Percentiles rank a stretch among this genome's conserved stretches.
These are phyloP conservation scores for Truncatella angustata DNA, from an alignment of 2,329 filamentous ascomycete genomes.

Conservation along the genomic window DNA sequence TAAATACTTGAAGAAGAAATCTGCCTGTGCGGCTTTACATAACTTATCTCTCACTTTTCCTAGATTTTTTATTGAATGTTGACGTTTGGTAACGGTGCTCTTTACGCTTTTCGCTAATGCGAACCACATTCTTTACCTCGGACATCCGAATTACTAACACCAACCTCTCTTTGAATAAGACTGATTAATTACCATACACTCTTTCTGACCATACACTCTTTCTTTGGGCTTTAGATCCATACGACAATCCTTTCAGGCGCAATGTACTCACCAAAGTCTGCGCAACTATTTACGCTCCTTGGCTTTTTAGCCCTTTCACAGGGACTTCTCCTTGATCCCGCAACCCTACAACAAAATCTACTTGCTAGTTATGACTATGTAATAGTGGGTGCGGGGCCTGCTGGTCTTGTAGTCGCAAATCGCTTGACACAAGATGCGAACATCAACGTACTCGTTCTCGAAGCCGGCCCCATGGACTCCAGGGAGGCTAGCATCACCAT, in stretches of 20 bases:
- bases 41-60: too few relatives aligned
- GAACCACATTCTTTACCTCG: background rate
- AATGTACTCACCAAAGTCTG: background rate
- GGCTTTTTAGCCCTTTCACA: background rate
- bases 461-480: conserved; percentile 3
- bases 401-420: conserved; percentile 17
- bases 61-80: background rate
- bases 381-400: conserved; percentile 16
- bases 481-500: background rate
- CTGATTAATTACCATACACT: background rate
- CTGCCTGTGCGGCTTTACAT: too few relatives aligned
- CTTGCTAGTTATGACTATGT: conserved; percentile 16
- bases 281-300: background rate
- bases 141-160: background rate
- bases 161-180: background rate
- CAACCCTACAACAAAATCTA: background rate
- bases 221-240: background rate
- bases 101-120: background rate
- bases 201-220: background rate
- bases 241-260: background rate
- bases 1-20: too few relatives aligned
- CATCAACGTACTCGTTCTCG: conserved; percentile 3
- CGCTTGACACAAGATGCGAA: conserved; percentile 15
- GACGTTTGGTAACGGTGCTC: background rate
- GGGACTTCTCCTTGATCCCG: conserved; percentile 3